These are phyloP conservation scores for Tylopilus sp. DNA, from an alignment of 1,284 basidiomycete genomes.

Conservation along the genomic window DNA sequence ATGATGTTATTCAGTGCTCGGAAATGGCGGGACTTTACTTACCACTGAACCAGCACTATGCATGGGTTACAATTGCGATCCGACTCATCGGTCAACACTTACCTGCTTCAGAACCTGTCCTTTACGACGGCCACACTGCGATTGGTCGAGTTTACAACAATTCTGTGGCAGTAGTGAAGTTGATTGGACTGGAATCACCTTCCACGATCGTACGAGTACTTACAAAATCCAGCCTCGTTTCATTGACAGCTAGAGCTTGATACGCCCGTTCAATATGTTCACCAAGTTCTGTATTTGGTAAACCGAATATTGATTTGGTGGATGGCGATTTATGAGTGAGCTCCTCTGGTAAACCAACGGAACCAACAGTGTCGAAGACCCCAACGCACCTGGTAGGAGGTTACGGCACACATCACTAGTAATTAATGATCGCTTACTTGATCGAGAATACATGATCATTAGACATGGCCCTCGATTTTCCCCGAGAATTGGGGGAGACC, in stretches of 20 bases:
- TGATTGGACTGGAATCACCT: background rate
- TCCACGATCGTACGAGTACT: conserved; percentile 21
- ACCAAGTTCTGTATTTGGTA: conserved; percentile 55
- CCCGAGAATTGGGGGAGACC: conserved; percentile 46
- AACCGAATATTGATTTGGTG: conserved; percentile 55
- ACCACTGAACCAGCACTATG: conserved; percentile 68
- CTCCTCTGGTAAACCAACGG: conserved; percentile 64
- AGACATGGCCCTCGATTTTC: conserved; percentile 47
- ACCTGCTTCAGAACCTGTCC: conserved; percentile 63
- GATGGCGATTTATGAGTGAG: conserved; percentile 40
- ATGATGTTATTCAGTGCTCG: background rate
- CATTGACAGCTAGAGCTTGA: conserved; percentile 65
- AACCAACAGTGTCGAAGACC: conserved; percentile 71
- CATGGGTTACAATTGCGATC: conserved; percentile 3
- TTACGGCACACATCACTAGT: conserved; percentile 5
- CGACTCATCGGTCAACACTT: conserved; percentile 11
- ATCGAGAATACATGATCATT: conserved; percentile 51
- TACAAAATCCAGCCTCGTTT: conserved; percentile 63
- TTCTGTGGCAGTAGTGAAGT: conserved; percentile 37
- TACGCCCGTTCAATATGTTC: conserved; percentile 61
- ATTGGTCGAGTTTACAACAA: conserved; percentile 61
- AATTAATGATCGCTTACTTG: conserved; percentile 43
- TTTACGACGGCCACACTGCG: conserved; percentile 47
- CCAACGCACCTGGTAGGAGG: conserved; percentile 52
- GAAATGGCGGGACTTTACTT: conserved; percentile 15